phyloP scores from a whole-genome alignment of 352 stramenopile species.

The Pythium brachiatum region DNA sequence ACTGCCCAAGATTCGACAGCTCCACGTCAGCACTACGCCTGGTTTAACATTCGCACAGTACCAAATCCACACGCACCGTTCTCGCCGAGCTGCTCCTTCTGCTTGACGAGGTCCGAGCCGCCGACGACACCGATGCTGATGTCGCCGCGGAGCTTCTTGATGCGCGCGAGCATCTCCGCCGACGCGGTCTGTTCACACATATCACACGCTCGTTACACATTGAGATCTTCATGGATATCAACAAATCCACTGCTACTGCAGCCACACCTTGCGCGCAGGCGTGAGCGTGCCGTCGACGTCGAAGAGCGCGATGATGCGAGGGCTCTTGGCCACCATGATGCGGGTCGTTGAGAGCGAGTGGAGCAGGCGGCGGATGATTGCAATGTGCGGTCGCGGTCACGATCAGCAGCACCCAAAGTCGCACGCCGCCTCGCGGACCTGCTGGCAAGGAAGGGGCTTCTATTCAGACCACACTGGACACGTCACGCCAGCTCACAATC shows the following conservation, averaged over 20 bases:
- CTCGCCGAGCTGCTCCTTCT: slow-evolving; percentile 98
- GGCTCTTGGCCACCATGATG: slow-evolving; percentile 60
- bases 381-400: neutral
- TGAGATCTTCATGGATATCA: too few relatives aligned
- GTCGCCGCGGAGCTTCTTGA: slow-evolving; percentile 90
- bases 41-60: slow-evolving; percentile 9
- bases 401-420: neutral
- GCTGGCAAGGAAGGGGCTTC: neutral
- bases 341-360: neutral
- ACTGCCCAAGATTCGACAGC: slow-evolving; percentile 44
- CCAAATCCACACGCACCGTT: slow-evolving; percentile 58
- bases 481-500: neutral
- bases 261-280: slow-evolving; percentile 84
- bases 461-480: slow-evolving; percentile 16
- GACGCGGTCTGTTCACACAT: slow-evolving; percentile 80
- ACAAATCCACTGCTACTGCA: neutral
- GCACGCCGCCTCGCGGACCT: neutral
- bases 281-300: slow-evolving; percentile 99
- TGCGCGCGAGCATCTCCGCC: slow-evolving; percentile 91
- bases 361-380: slow-evolving; percentile 2
- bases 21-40: neutral
- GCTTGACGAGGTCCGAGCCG: slow-evolving; percentile 98
- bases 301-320: slow-evolving; percentile 97
- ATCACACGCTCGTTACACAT: too few relatives aligned
- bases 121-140: slow-evolving; percentile 98